Base-by-base conservation (phyloP, 176 grass and related monocot species). In the Sorghum bicolor region DNA sequence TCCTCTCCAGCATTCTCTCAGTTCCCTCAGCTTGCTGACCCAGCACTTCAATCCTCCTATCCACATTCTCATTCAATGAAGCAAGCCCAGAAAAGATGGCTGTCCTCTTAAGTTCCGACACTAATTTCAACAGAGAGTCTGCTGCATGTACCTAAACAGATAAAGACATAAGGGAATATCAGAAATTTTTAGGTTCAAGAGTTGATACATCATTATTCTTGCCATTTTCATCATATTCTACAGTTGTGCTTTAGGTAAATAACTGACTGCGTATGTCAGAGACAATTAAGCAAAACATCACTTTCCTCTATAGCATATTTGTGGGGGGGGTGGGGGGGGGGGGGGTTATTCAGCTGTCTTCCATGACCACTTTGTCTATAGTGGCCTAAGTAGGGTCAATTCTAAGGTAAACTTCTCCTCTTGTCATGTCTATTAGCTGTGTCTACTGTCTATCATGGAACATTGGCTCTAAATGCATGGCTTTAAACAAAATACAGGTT, bases 81-180 rank as follows among this genome's bases (percentile, higher is more conserved):
- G 82, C 91, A 62, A 96, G 92, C 67, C 96, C 91, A 25, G 96
- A 98, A 81, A 98, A 98, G 26, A 98, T 95, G 30, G 96, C 96
- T 37, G 91, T 96, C 70, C 90, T 94, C 85, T 98, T 96, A 78
- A 98, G 89, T 48, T 98, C 89, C 0, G 93, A 92, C 15, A 98
- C 93, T 86, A 98, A 53, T 81, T 98, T 98, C 69, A 93, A 80
- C 45, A 98, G 34, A 67, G 91, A 90, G 69, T 98, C 96, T 8
- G 93, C 91, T 55, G 96, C 87, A 88, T 95, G 89, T 39, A 94
- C 89, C 96, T 98, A 58, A 72, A 78, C 66, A 83, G 55, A 70
- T 41, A 19, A 80, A 52, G 76, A 47, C 32, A 64, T 20, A 67
- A 44, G 70, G 9, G 26, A 30, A 61, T 5, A 78, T 20, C 22